Evolutionary conservation across 2,329 filamentous ascomycete genomes (phyloP), one percentile per base, ranked within the genome.

Genomic region (Paraphaeosphaeria minitans): DNA sequence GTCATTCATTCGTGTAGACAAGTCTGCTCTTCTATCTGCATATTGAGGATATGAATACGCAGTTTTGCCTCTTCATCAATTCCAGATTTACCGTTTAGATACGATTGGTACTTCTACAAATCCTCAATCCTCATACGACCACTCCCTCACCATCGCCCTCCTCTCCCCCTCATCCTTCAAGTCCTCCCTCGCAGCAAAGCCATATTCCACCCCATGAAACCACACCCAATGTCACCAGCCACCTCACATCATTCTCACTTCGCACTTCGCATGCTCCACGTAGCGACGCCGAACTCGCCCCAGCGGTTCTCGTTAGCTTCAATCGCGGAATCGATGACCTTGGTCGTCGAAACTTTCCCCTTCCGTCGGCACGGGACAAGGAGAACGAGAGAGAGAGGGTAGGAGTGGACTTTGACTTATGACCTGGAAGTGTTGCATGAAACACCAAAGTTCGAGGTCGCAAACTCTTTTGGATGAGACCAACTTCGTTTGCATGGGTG

Each of bases 221-320:
- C 50, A 62, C 73, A 7, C 61, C 64, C 24, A 76, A 61, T 5
- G 78, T 72, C 55, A 76, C 68, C 0, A 67, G 66, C 60, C 79
- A 75, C 9, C 79, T 73, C 1, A 71, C 58, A 0, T 69, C 65
- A 1, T 75, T 73, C 0, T 57, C 54, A 59, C 1, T 75, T 73
- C 0, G 58, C 54, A 59, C 81, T 79, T 2, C 75, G 65, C 4
- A 8, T 43, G 0, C 69, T 45, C 60, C 80, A 81, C 0, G 62
- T 74, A 0, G 59, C 55, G 0, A 81, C 33, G 54, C 81, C 76
- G 16, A 83, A 19, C 19, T 67, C 63, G 5, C 43, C 19, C 61
- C 60, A 62, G 4, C 54, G 54, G 13, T 47, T 55, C 4, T 22
- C 21, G 31, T 60, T 57, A 1, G 52, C 21, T 10, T 68, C 46